Base-by-base conservation (phyloP, 1,284 basidiomycete genomes). In the Cryptococcus sp. region DNA sequence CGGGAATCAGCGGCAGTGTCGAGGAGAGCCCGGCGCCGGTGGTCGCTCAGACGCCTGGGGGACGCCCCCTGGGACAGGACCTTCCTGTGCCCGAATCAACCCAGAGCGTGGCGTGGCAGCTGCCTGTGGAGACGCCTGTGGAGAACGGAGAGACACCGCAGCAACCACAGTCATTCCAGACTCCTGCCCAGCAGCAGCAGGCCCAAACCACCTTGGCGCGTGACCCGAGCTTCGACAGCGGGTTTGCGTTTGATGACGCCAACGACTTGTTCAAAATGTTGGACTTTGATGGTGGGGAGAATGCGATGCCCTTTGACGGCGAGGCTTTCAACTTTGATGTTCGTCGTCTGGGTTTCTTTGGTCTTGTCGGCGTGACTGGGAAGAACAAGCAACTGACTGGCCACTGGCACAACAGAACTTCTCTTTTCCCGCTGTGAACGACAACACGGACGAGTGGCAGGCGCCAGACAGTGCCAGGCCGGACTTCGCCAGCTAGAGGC, bases 281-380 rank as follows among this genome's bases (percentile, higher is more conserved):
- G 20, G 48, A 59, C 20, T 59, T 59, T 42, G 20, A 21, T 13
- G 53, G 38, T 7, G 45, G 43, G 15, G 50, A 50, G 21, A 38
- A 40, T 43, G 47, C 46, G 44, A 42, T 49, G 28, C 42, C 44
- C 35, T 47, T 23, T 39, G 47, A 55, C 43, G 49, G 51, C 36
- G 44, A 36, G 12, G 50, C 43, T 12, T 55, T 59, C 57, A 55
- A 59, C 36, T 59, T 59, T 36, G 57, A 55, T 36, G 57, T 59
- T 45, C 51, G 57, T 52, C 45, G 28, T 33, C 28, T 33, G 28
- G 28, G 9, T 21, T 43, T 16, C 40, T 13, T 8, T 13, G 40
- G 2, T 18, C 39, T 40, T 40, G 15, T 15, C 15, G 39, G 18
- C 15, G 39, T 15, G 39, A 18, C 39, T 43, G 40, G 12, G 15